Percentiles rank a stretch among this genome's conserved stretches.
Evolutionary conservation across 2,329 filamentous ascomycete species (phyloP).

Genomic region (Magnaporthiopsis rhizophila): DNA sequence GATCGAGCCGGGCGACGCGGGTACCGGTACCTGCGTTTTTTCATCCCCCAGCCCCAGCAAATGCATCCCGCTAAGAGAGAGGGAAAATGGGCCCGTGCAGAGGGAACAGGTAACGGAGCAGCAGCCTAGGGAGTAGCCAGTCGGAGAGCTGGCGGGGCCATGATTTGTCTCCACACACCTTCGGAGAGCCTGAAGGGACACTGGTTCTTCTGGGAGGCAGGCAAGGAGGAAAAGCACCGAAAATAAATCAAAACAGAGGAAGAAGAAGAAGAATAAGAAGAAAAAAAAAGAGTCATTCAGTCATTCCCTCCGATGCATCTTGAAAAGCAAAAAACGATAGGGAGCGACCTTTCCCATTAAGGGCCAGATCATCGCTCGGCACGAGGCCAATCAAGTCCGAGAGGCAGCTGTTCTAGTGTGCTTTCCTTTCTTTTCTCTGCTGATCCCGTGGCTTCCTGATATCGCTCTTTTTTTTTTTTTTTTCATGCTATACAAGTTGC

Average conservation of each 20-base stretch:
- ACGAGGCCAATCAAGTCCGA: neutral
- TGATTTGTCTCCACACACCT: no score
- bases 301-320: neutral
- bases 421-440: neutral
- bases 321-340: neutral
- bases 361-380: neutral
- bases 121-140: neutral
- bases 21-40: neutral
- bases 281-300: neutral
- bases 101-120: neutral
- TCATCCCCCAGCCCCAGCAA: no score
- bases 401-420: no score
- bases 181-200: no score
- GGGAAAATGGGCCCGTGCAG: neutral
- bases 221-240: no score
- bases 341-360: neutral
- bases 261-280: neutral
- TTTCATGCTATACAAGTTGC: neutral
- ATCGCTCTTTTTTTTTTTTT: neutral
- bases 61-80: no score
- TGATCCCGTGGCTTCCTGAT: neutral
- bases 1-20: no score
- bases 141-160: neutral
- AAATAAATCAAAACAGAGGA: neutral
- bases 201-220: no score